Conservation (phyloP, 768 basidiomycete genomes). For the Suillus ampliporus region DNA sequence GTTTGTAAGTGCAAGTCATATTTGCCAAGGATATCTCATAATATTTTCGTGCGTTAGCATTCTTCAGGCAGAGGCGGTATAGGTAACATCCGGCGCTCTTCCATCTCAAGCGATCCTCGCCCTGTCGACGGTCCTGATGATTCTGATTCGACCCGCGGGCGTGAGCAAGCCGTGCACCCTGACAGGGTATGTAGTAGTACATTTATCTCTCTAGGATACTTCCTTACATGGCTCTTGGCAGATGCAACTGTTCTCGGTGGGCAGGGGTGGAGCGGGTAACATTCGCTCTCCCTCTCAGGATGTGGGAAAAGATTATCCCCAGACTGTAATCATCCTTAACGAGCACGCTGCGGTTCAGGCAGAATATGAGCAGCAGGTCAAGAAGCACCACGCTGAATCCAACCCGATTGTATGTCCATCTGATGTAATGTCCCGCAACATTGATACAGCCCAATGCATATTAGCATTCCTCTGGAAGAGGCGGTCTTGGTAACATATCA, state of each 20-base stretch:
- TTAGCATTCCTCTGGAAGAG: slow-evolving; percentile 66
- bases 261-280: slow-evolving; percentile 87
- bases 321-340: slow-evolving; percentile 32
- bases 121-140: slow-evolving; percentile 56
- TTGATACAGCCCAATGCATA: slow-evolving; percentile 10
- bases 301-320: slow-evolving; percentile 25
- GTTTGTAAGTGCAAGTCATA: slow-evolving; percentile 49
- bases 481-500: slow-evolving; percentile 67
- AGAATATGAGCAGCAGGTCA: slow-evolving; percentile 28
- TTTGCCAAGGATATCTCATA: slow-evolving; percentile 10
- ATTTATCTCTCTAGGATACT: slow-evolving; percentile 1
- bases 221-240: slow-evolving; percentile 14
- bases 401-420: slow-evolving; percentile 41
- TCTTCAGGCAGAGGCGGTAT: slow-evolving; percentile 72
- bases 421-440: background rate
- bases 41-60: slow-evolving; percentile 34
- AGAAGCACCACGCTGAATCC: slow-evolving; percentile 35
- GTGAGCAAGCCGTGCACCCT: slow-evolving; percentile 53
- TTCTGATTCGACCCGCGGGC: slow-evolving; percentile 59
- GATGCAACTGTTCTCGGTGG: slow-evolving; percentile 55
- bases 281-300: slow-evolving; percentile 80
- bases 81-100: slow-evolving; percentile 66
- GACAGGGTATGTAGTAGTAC: slow-evolving; percentile 41
- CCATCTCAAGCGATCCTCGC: slow-evolving; percentile 50
- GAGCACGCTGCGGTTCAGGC: slow-evolving; percentile 31